Percentiles rank a stretch among this genome's conserved stretches.
Evolutionary conservation across 495 filamentous ascomycete genomes (phyloP).

Genomic region (Talaromyces wortmannii): DNA sequence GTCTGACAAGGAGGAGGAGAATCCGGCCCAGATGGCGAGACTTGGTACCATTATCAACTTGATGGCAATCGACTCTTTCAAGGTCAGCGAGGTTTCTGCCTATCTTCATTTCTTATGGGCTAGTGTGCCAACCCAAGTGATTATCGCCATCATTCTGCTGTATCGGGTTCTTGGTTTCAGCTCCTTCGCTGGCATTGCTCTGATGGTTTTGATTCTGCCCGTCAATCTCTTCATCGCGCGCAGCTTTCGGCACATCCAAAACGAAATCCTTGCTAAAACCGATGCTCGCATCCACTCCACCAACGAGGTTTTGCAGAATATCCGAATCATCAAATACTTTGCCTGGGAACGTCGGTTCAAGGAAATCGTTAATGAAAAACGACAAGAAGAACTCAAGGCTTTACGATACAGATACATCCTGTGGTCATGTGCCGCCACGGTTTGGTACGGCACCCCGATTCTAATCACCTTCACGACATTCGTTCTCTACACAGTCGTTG

Average conservation of each 20-base stretch:
- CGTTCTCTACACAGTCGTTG: constrained; percentile 83
- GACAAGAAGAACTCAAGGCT: constrained; percentile 67
- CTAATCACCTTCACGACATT: constrained; percentile 96
- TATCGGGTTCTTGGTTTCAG: constrained; percentile 87
- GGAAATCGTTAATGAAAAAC: constrained; percentile 80
- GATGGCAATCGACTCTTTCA: constrained; percentile 99
- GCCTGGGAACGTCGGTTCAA: constrained; percentile 95
- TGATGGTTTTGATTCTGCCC: constrained; percentile 85
- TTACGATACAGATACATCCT: constrained; percentile 79
- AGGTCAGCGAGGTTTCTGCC: constrained; percentile 86
- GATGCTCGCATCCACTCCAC: constrained; percentile 95
- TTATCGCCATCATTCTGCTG: constrained; percentile 67
- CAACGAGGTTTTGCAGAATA: constrained; percentile 95
- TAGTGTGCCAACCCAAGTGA: constrained; percentile 73
- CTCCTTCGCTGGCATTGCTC: constrained; percentile 87
- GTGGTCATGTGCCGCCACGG: constrained; percentile 83
- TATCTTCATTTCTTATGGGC: constrained; percentile 91
- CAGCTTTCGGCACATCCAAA: constrained; percentile 77
- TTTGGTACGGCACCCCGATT: constrained; percentile 96
- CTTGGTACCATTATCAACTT: constrained; percentile 96
- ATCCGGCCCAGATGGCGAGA: constrained; percentile 70
- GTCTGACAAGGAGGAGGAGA: constrained; percentile 27
- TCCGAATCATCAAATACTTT: constrained; percentile 99
- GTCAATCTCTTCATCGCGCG: constrained; percentile 82
- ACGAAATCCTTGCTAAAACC: constrained; percentile 86